Conservation (phyloP, 805 yeast genomes). For the Wickerhamiella sergipiensis region DNA sequence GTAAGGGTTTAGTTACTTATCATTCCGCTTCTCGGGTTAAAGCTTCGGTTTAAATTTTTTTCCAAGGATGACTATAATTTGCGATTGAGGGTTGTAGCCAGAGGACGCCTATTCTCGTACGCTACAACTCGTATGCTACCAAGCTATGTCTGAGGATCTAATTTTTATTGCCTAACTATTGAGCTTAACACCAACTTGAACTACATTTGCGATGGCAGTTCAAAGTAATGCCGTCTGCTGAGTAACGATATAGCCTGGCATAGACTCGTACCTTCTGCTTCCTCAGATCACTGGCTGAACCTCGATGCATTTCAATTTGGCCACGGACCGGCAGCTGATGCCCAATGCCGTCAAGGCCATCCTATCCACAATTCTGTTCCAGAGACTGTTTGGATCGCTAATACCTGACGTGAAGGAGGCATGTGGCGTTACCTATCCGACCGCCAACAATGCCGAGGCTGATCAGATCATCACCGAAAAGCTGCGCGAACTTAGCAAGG, state of each 20-base stretch:
- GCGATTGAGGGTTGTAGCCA: slow-evolving; percentile 15
- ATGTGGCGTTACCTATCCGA: slow-evolving; percentile 38
- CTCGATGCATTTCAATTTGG: background rate
- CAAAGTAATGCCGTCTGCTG: no score
- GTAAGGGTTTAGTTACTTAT: no score
- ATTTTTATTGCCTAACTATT: no score
- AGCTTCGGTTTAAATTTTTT: slow-evolving; percentile 5
- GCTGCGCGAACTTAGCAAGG: slow-evolving; percentile 6
- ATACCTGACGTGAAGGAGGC: slow-evolving; percentile 43
- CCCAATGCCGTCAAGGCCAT: slow-evolving; percentile 42
- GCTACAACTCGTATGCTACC: background rate
- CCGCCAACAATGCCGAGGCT: slow-evolving; percentile 10
- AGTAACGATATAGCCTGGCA: no score
- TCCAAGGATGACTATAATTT: slow-evolving; percentile 20
- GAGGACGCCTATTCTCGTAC: slow-evolving; percentile 7
- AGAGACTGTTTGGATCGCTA: slow-evolving; percentile 53
- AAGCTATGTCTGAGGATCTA: slow-evolving; percentile 14
- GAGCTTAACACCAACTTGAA: no score
- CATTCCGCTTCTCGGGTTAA: background rate
- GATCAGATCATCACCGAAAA: slow-evolving; percentile 11
- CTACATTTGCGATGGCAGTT: no score
- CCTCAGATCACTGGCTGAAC: no score
- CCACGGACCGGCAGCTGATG: background rate
- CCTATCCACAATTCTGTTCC: slow-evolving; percentile 54
- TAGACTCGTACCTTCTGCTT: no score